Percentiles rank a stretch among this genome's conserved stretches.
phyloP scores from a whole-genome alignment of 1,139 yeast species.

The Pichia terricola region DNA sequence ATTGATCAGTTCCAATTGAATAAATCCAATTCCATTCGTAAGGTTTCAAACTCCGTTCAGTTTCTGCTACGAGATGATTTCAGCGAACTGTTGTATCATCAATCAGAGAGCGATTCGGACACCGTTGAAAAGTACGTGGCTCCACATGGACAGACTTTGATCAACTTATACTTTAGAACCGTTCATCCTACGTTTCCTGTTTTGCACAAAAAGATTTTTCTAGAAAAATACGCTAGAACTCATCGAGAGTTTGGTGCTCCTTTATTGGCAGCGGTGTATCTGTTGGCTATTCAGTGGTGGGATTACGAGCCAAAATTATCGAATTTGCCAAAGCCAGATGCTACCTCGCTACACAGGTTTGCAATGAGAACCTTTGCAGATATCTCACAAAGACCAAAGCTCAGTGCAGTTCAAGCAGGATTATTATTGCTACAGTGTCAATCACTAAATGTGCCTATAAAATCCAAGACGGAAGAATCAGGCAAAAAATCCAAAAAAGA shows the following conservation, averaged over 20 bases:
- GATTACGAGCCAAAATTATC: constrained; percentile 66
- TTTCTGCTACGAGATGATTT: constrained; percentile 66
- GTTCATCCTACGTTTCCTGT: constrained; percentile 76
- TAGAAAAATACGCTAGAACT: constrained; percentile 68
- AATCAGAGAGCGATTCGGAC: constrained; percentile 61
- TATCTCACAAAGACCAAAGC: constrained; percentile 61
- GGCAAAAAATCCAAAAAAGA: too few species aligned
- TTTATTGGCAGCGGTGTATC: constrained; percentile 64
- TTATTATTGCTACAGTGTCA: constrained; percentile 58
- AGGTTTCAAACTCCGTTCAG: constrained; percentile 56
- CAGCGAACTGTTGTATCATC: constrained; percentile 50
- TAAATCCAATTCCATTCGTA: constrained; percentile 49
- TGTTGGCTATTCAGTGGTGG: constrained; percentile 77
- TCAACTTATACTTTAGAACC: constrained; percentile 63
- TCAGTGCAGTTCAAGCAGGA: constrained; percentile 78
- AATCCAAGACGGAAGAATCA: too few species aligned
- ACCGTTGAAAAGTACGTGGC: constrained; percentile 62
- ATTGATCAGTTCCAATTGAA: constrained; percentile 60
- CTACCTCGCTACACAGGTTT: constrained; percentile 49
- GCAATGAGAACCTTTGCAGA: constrained; percentile 46
- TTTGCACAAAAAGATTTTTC: constrained; percentile 63
- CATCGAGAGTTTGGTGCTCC: constrained; percentile 76
- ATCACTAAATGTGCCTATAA: constrained; percentile 26
- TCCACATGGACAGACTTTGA: constrained; percentile 66
- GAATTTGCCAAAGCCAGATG: constrained; percentile 57